Evolutionary conservation across 805 yeast species (phyloP).

Genomic region (Sugiyamaella chiloensis): DNA sequence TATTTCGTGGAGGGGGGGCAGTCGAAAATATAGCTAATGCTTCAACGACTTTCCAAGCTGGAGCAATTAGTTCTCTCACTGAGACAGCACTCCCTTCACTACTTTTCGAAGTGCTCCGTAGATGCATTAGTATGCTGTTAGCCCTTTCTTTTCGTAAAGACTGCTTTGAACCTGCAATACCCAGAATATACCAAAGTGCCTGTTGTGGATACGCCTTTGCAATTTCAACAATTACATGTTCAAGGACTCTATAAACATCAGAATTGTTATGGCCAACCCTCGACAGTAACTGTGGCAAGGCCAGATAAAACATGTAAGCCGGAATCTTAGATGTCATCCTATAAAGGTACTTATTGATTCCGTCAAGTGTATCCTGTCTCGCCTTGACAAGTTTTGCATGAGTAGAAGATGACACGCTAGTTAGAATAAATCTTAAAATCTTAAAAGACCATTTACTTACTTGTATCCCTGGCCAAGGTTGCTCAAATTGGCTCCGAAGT

Average conservation of each 20-base stretch:
- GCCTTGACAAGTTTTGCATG: conserved; percentile 20
- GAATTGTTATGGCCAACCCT: conserved; percentile 64
- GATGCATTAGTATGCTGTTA: conserved; percentile 37
- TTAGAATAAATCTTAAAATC: neutral
- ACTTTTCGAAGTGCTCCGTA: conserved; percentile 29
- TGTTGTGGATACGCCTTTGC: conserved; percentile 71
- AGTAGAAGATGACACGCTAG: neutral
- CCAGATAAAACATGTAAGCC: conserved; percentile 62
- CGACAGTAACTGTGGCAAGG: conserved; percentile 80
- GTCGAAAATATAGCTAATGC: conserved; percentile 21
- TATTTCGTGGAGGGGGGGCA: conserved; percentile 10
- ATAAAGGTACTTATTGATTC: conserved; percentile 19
- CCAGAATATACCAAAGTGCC: conserved; percentile 78
- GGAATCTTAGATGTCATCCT: conserved; percentile 18
- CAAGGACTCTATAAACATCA: conserved; percentile 53
- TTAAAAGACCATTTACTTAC: neutral
- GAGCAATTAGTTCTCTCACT: conserved; percentile 12
- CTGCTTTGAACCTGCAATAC: conserved; percentile 59
- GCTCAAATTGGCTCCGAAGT: conserved; percentile 47
- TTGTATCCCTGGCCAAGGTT: conserved; percentile 9
- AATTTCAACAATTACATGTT: conserved; percentile 55
- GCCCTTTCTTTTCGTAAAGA: conserved; percentile 45
- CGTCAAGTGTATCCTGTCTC: conserved; percentile 11
- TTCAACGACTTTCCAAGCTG: conserved; percentile 20
- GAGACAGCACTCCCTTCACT: conserved; percentile 8